These are phyloP conservation scores for Penicillium waksmanii DNA, from an alignment of 495 filamentous ascomycete genomes.

Conservation along the genomic window DNA sequence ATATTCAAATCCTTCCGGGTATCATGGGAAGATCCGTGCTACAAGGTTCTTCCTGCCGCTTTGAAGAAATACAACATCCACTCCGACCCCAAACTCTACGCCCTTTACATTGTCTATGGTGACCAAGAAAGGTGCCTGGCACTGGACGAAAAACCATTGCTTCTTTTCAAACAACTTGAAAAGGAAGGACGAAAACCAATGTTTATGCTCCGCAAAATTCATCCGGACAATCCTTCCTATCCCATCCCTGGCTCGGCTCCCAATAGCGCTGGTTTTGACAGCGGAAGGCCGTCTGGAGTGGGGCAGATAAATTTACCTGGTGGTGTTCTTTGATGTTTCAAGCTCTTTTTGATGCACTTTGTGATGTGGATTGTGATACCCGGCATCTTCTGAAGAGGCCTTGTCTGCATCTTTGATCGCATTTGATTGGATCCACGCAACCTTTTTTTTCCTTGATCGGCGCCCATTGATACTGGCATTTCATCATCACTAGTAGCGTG, in stretches of 20 bases:
- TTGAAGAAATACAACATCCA: conserved; percentile 98
- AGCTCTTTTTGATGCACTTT: conserved; percentile 15
- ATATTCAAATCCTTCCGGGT: conserved; percentile 99
- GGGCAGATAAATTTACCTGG: conserved; percentile 50
- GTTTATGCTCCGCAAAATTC: conserved; percentile 88
- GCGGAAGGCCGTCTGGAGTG: conserved; percentile 24
- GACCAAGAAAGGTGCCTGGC: conserved; percentile 95
- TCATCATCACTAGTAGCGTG: conserved; percentile 5
- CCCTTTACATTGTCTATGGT: conserved; percentile 95
- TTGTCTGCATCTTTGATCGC: conserved; percentile 30
- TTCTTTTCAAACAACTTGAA: conserved; percentile 95
- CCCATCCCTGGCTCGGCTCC: conserved; percentile 37
- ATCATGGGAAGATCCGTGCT: conserved; percentile 95
- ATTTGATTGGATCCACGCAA: conserved; percentile 15
- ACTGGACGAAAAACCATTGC: conserved; percentile 88
- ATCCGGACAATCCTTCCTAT: conserved; percentile 34
- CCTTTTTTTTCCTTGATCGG: not conserved
- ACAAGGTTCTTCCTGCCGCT: conserved; percentile 94
- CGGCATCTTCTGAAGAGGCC: conserved; percentile 18
- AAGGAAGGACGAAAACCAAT: conserved; percentile 97
- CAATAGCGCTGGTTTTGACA: conserved; percentile 48
- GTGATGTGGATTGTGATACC: conserved; percentile 39
- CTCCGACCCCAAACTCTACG: conserved; percentile 94
- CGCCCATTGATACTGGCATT: conserved; percentile 1
- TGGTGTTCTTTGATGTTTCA: conserved; percentile 42